Percentiles rank a stretch among this genome's conserved stretches.
phyloP scores from a whole-genome alignment of 164 flowering plant species.

The Tetrastigma voinierianum region DNA sequence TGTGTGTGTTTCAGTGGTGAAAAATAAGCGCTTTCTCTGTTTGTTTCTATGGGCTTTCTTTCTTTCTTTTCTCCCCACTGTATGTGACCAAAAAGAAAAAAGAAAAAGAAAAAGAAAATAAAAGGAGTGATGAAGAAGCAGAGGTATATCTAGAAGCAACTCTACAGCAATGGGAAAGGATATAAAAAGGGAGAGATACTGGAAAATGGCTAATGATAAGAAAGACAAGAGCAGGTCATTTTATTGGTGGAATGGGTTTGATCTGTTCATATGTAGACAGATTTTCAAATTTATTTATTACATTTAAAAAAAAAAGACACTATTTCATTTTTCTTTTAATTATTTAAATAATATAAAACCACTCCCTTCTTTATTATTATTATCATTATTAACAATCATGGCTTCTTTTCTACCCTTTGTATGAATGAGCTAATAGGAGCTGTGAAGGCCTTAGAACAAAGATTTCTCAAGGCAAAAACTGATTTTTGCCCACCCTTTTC shows the following conservation, averaged over 20 bases:
- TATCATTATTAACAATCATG: too few species aligned
- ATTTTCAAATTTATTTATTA: neutral
- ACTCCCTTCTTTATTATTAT: too few species aligned
- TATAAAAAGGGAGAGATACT: constrained; percentile 5
- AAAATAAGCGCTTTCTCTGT: neutral
- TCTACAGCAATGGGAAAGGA: constrained; percentile 15
- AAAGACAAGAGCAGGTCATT: constrained; percentile 12
- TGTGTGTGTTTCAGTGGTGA: neutral
- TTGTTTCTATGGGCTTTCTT: neutral
- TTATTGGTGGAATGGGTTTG: constrained; percentile 17
- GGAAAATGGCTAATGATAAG: constrained; percentile 18
- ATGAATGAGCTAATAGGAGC: too few species aligned
- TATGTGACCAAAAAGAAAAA: constrained; percentile 3
- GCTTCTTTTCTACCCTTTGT: too few species aligned
- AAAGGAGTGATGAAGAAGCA: neutral
- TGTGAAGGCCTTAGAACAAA: too few species aligned
- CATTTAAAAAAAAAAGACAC: too few species aligned
- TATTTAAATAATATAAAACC: neutral
- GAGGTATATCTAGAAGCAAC: constrained; percentile 3
- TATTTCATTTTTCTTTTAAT: neutral
- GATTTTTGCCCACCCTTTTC: too few species aligned
- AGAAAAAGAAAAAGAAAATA: constrained; percentile 1
- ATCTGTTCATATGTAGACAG: constrained; percentile 22
- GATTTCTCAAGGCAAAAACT: too few species aligned
- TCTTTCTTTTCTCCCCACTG: neutral